Conservation (phyloP, 2,329 filamentous ascomycete species). For the Camptophora hylomeconis region DNA sequence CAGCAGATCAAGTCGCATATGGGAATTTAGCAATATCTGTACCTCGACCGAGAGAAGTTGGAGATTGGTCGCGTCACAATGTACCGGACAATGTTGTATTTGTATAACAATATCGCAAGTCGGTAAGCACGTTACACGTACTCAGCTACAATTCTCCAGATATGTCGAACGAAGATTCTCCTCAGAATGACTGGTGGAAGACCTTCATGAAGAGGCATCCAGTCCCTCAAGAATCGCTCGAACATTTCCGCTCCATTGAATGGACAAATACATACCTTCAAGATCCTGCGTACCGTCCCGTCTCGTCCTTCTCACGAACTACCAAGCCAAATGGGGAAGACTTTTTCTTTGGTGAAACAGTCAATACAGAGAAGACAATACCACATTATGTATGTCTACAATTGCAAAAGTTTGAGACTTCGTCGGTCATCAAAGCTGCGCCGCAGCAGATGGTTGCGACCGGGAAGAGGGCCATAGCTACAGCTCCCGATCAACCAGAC, state of each 20-base stretch:
- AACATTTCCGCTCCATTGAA: constrained; percentile 11
- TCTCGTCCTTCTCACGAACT: constrained; percentile 27
- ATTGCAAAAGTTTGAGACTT: constrained; percentile 18
- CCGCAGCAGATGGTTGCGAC: constrained; percentile 10
- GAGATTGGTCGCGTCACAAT: no score
- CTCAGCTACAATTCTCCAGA: no score
- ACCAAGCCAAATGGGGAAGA: constrained; percentile 31
- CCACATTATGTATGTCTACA: constrained; percentile 28
- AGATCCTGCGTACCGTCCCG: constrained; percentile 24
- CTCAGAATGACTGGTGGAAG: no score
- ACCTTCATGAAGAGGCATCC: constrained; percentile 13
- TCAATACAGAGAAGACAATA: constrained; percentile 27
- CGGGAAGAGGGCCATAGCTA: neutral
- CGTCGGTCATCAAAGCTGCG: constrained; percentile 10
- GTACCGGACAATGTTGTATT: no score
- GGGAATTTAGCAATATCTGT: no score
- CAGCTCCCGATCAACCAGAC: constrained; percentile 20
- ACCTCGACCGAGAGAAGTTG: no score
- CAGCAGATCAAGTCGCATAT: no score
- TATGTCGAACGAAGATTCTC: no score
- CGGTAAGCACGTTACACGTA: no score
- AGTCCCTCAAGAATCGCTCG: constrained; percentile 11
- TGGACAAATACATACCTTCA: constrained; percentile 13
- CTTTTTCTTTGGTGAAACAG: constrained; percentile 27
- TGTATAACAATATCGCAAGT: no score